Percentiles rank a stretch among this genome's conserved stretches.
Evolutionary conservation across 331 rosid genomes (phyloP).

Genomic region (Dryas integrifolia): DNA sequence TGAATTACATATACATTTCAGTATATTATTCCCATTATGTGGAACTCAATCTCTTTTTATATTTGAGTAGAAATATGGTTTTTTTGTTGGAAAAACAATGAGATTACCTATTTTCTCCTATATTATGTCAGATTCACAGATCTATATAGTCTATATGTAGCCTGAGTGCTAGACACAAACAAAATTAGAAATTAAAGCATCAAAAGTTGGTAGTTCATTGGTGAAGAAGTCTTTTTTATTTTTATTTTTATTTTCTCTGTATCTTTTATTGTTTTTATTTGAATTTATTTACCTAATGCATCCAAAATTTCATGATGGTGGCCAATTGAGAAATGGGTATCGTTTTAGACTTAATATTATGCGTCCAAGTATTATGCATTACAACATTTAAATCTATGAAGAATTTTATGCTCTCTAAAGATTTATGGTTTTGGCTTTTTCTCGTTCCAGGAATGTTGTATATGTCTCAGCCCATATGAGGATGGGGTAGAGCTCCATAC

Average conservation of each 20-base stretch:
- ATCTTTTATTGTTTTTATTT: background rate
- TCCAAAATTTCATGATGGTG: background rate
- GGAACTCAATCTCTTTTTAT: background rate
- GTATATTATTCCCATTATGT: background rate
- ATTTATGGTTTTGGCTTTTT: conserved; percentile 8
- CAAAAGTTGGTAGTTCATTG: background rate
- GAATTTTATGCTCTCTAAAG: background rate
- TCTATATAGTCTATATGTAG: too few relatives aligned
- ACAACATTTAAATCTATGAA: background rate
- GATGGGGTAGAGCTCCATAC: conserved; percentile 85
- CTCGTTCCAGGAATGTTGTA: conserved; percentile 81
- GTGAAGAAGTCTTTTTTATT: background rate
- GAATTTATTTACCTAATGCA: background rate
- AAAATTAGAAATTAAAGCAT: background rate
- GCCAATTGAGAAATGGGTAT: background rate
- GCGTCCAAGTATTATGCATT: background rate
- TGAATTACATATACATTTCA: background rate
- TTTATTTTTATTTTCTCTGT: background rate
- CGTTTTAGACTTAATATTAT: background rate
- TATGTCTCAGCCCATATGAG: conserved; percentile 87
- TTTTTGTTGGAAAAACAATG: background rate
- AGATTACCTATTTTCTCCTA: background rate
- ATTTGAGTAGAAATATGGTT: background rate
- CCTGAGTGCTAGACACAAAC: background rate
- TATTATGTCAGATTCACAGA: background rate